These are phyloP conservation scores for Hirsutella thompsonii DNA, from an alignment of 2,329 filamentous ascomycete genomes.

Conservation along the genomic window DNA sequence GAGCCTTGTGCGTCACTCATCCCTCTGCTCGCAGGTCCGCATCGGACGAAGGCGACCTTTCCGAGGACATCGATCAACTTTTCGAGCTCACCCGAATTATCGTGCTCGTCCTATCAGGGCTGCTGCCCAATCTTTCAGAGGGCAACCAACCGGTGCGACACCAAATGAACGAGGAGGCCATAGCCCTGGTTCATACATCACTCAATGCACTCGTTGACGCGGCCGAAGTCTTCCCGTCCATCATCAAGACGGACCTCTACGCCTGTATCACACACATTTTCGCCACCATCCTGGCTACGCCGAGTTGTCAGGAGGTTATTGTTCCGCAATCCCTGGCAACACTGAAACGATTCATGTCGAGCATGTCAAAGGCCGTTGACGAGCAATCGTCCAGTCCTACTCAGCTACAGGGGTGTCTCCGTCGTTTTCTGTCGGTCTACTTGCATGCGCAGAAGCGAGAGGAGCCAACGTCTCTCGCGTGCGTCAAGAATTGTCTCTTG, in stretches of 20 bases:
- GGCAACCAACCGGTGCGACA: conserved; percentile 53
- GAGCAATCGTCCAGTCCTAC: conserved; percentile 39
- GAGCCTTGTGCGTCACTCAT: conserved; percentile 80
- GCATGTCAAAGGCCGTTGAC: conserved; percentile 44
- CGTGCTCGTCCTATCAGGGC: conserved; percentile 76
- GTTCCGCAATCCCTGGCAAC: conserved; percentile 84
- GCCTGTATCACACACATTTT: conserved; percentile 97
- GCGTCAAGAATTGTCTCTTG: conserved; percentile 86
- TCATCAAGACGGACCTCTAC: conserved; percentile 93
- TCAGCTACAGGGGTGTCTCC: conserved; percentile 71
- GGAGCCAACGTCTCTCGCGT: conserved; percentile 61
- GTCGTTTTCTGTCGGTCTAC: conserved; percentile 71
- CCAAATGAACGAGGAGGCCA: conserved; percentile 76
- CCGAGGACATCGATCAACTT: conserved; percentile 93
- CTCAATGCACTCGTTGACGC: conserved; percentile 86
- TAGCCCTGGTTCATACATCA: conserved; percentile 65
- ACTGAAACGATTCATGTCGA: conserved; percentile 78
- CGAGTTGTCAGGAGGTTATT: conserved; percentile 70
- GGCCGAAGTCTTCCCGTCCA: conserved; percentile 86
- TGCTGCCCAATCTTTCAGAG: conserved; percentile 72
- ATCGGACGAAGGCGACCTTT: conserved; percentile 61
- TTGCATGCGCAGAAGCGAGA: conserved; percentile 65
- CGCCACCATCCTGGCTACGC: conserved; percentile 78
- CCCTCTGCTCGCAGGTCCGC: conserved; percentile 58
- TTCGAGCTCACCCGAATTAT: conserved; percentile 96